Conservation (phyloP, 805 yeast species). For the Candida stauntonica region DNA sequence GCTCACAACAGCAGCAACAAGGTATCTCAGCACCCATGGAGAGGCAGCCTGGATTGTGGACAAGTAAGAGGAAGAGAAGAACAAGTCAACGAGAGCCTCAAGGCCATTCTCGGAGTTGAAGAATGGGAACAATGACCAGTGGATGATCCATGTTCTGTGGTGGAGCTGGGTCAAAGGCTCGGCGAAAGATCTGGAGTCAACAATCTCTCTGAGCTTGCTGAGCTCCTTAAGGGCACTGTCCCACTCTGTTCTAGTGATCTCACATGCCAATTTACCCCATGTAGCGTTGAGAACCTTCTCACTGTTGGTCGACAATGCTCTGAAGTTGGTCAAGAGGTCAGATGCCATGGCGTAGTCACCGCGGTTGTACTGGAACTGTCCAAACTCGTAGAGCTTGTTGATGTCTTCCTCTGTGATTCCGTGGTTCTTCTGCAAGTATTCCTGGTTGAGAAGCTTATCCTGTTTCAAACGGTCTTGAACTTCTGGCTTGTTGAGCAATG, state of each 20-base stretch:
- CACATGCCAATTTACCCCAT: slow-evolving; percentile 67
- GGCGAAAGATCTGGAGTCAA: slow-evolving; percentile 49
- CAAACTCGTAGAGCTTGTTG: slow-evolving; percentile 50
- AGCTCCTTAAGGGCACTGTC: slow-evolving; percentile 50
- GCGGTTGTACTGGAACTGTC: slow-evolving; percentile 58
- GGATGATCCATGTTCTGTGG: slow-evolving; percentile 63
- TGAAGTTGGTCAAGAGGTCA: slow-evolving; percentile 52
- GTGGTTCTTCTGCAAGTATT: slow-evolving; percentile 40
- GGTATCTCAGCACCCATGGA: slow-evolving; percentile 67
- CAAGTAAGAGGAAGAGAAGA: slow-evolving; percentile 54
- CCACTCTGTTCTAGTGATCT: slow-evolving; percentile 51
- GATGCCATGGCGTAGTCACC: slow-evolving; percentile 60
- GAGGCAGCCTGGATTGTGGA: slow-evolving; percentile 66
- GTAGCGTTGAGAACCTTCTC: slow-evolving; percentile 51
- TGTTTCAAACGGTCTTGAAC: slow-evolving; percentile 49
- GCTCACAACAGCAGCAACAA: slow-evolving; percentile 54
- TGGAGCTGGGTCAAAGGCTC: slow-evolving; percentile 57
- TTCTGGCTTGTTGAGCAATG: slow-evolving; percentile 43
- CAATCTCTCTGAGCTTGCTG: slow-evolving; percentile 48
- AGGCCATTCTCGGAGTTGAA: slow-evolving; percentile 49
- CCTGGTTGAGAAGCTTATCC: slow-evolving; percentile 51
- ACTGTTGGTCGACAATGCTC: slow-evolving; percentile 48
- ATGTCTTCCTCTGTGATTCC: slow-evolving; percentile 46
- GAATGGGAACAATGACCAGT: slow-evolving; percentile 64
- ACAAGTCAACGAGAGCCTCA: slow-evolving; percentile 51